phyloP scores from a whole-genome alignment of 2,329 filamentous ascomycete genomes.

The Colletotrichum orbiculare region DNA sequence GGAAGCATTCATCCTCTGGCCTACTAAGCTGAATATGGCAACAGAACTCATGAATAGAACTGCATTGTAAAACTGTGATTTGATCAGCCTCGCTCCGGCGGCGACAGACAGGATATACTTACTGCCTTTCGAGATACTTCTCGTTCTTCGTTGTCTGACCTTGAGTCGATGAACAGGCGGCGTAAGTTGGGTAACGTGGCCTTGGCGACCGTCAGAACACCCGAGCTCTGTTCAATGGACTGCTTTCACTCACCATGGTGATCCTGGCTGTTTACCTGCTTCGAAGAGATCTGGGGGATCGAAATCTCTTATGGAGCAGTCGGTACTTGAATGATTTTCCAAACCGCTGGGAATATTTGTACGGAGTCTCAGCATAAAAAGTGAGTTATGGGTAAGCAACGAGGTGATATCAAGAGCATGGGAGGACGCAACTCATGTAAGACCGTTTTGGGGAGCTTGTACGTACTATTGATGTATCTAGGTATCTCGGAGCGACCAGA shows the following conservation, averaged over 20 bases:
- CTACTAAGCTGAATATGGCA: conserved; percentile 91
- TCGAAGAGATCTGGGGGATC: too few species aligned
- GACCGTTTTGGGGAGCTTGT: not conserved
- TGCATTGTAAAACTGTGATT: conserved; percentile 89
- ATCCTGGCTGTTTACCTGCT: conserved; percentile 11
- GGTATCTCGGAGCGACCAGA: conserved; percentile 14
- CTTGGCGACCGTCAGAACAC: conserved; percentile 49
- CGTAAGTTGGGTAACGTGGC: conserved; percentile 93
- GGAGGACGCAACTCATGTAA: too few species aligned
- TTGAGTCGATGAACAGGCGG: conserved; percentile 92
- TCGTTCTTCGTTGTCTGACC: conserved; percentile 93
- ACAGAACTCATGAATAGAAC: conserved; percentile 97
- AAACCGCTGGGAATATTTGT: too few species aligned
- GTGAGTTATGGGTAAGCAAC: too few species aligned
- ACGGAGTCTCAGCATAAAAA: too few species aligned
- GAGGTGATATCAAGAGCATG: too few species aligned
- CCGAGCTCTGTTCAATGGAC: not conserved
- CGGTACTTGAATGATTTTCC: too few species aligned
- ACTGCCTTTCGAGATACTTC: conserved; percentile 94
- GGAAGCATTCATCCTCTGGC: conserved; percentile 80
- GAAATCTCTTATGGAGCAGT: too few species aligned
- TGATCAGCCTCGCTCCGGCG: conserved; percentile 6
- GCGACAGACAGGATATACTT: conserved; percentile 48
- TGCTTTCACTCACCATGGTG: conserved; percentile 22
- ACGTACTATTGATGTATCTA: not conserved